Evolutionary conservation across 495 filamentous ascomycete species (phyloP).

Genomic region (Trichoderma virens): DNA sequence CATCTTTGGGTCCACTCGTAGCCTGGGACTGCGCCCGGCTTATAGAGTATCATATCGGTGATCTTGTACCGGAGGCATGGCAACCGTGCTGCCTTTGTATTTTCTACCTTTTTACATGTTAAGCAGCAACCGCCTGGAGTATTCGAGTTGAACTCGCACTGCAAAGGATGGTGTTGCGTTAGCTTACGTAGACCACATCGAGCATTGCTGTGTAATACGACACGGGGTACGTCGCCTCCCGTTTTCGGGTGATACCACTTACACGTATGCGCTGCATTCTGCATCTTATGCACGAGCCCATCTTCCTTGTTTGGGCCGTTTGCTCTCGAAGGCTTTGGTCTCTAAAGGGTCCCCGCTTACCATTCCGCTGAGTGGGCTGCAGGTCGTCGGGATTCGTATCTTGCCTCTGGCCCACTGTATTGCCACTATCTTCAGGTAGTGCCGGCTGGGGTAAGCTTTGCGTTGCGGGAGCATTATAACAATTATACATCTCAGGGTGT

Average conservation of each 20-base stretch:
- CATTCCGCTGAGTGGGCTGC: not conserved
- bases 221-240: not conserved
- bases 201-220: not conserved
- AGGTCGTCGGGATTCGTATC: not conserved
- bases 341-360: conserved; percentile 38
- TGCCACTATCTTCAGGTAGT: not conserved
- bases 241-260: conserved; percentile 14
- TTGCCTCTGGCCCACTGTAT: not conserved
- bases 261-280: conserved; percentile 50
- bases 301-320: conserved; percentile 43
- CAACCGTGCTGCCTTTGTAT: conserved; percentile 34
- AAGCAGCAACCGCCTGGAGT: conserved; percentile 36
- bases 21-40: conserved; percentile 41
- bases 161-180: conserved; percentile 7
- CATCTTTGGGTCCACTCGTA: conserved; percentile 47
- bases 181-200: conserved; percentile 6
- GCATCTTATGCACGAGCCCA: conserved; percentile 45
- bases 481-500: not conserved
- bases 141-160: conserved; percentile 39
- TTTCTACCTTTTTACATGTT: conserved; percentile 39
- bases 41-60: conserved; percentile 42
- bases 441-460: not conserved
- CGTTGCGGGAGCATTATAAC: not conserved
- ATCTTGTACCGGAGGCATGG: conserved; percentile 45
- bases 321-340: conserved; percentile 34